Evolutionary conservation across 2,329 filamentous ascomycete genomes (phyloP).

Genomic region (Rhynchosporium graminicola): DNA sequence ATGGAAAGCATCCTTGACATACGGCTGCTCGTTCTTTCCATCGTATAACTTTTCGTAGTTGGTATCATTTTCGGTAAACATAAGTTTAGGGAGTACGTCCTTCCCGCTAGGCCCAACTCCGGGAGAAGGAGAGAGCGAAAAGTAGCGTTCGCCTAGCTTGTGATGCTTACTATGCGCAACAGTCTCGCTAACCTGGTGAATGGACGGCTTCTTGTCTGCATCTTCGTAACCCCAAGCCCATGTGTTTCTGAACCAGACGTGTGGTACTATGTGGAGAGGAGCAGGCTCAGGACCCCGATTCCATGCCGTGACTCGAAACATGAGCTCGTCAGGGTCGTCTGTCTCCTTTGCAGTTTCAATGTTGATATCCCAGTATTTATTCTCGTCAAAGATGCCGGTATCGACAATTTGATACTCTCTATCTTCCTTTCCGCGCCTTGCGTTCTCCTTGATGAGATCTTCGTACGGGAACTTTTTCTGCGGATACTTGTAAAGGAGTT

Average conservation of each 20-base stretch:
- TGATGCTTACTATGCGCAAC: constrained; percentile 76
- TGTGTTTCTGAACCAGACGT: constrained; percentile 96
- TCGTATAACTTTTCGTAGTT: constrained; percentile 79
- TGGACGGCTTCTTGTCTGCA: constrained; percentile 75
- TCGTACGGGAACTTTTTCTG: constrained; percentile 91
- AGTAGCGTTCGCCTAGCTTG: constrained; percentile 78
- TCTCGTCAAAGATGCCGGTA: constrained; percentile 83
- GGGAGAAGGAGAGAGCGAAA: constrained; percentile 86
- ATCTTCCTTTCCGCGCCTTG: constrained; percentile 71
- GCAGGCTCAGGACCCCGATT: constrained; percentile 90
- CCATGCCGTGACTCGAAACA: constrained; percentile 95
- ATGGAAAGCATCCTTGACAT: constrained; percentile 96
- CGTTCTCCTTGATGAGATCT: constrained; percentile 83
- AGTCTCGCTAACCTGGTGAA: constrained; percentile 65
- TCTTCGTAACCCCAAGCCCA: constrained; percentile 91
- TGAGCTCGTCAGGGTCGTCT: constrained; percentile 86
- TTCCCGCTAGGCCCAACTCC: constrained; percentile 76
- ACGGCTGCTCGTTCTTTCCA: constrained; percentile 75
- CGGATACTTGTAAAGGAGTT: constrained; percentile 96
- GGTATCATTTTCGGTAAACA: constrained; percentile 96
- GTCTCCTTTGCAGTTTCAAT: constrained; percentile 95
- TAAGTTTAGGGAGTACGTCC: constrained; percentile 79
- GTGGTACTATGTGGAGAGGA: constrained; percentile 88
- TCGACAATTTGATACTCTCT: constrained; percentile 91
- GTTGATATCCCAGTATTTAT: constrained; percentile 94